Base-by-base conservation (phyloP, 225 moss, liverwort and hornwort species). In the Marchantia paleacea region DNA sequence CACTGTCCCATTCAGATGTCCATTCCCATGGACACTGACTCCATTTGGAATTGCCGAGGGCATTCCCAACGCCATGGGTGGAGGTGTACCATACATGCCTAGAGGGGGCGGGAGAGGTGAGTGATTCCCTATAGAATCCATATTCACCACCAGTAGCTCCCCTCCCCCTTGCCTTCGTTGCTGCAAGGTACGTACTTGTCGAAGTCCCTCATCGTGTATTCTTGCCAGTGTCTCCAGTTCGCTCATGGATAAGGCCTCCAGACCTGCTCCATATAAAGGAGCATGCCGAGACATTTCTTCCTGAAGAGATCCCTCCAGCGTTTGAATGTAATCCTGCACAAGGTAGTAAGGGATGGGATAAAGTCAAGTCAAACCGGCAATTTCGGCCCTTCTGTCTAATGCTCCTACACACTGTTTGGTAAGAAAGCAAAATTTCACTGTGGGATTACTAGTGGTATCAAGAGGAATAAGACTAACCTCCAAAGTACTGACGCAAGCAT, bases 221-320 rank as follows among this genome's bases (percentile, higher is more conserved):
- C 95, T 93, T 39, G 99, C 91, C 24, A 95, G 75, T 68, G 99
- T 99, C 78, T 99, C 99, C 67, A 99, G 72, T 85, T 99, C 99
- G 77, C 94, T 90, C 67, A 95, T 89, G 12, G 99, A 92, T 48
- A 99, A 95, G 10, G 99, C 85, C 72, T 99, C 99, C 25, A 99
- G 85, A 72, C 95, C 99, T 55, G 99, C 99, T 73, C 99, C 99
- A 39, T 99, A 99, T 0, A 99, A 84, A 30, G 95, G 95, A 7
- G 99, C 99, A 80, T 99, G 99, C 57, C 99, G 87, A 0, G 99
- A 99, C 99, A 99, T 99, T 88, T 99, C 99, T 78, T 99, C 99
- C 83, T 95, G 99, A 78, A 99, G 82, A 31, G 99, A 99, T 72
- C 86, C 92, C 84, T 99, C 99, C 47, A 99, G 82, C 62, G 95